phyloP scores from a whole-genome alignment of 2,329 filamentous ascomycete species.

The Alternaria longipes region DNA sequence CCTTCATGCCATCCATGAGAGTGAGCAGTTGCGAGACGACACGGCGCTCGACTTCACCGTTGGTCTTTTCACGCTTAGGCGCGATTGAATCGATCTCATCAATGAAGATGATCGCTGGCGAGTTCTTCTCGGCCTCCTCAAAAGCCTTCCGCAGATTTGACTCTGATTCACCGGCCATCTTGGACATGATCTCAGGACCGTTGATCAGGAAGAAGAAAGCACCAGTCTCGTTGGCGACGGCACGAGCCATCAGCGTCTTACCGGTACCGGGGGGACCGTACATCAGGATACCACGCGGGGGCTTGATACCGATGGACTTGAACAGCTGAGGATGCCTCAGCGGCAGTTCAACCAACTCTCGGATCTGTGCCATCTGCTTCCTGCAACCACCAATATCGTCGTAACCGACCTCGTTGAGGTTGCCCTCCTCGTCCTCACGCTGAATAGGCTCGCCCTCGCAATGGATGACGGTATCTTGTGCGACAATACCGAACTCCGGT shows the following conservation, averaged over 20 bases:
- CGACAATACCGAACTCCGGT: slow-evolving; percentile 97
- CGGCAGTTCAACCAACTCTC: slow-evolving; percentile 96
- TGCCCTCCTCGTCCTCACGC: slow-evolving; percentile 98
- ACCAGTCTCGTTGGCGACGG: slow-evolving; percentile 97
- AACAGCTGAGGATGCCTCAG: slow-evolving; percentile 97
- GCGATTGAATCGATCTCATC: slow-evolving; percentile 99
- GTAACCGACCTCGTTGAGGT: slow-evolving; percentile 98
- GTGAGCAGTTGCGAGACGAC: slow-evolving; percentile 97
- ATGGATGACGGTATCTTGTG: slow-evolving; percentile 98
- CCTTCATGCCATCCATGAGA: slow-evolving; percentile 99
- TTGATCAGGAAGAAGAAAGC: slow-evolving; percentile 99
- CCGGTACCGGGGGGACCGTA: slow-evolving; percentile 94
- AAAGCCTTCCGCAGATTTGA: slow-evolving; percentile 99
- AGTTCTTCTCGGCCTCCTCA: slow-evolving; percentile 99
- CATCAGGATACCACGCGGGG: slow-evolving; percentile 95
- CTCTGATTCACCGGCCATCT: slow-evolving; percentile 99
- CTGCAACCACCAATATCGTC: slow-evolving; percentile 99
- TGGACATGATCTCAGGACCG: slow-evolving; percentile 99
- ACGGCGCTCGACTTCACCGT: slow-evolving; percentile 97
- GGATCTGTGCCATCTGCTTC: slow-evolving; percentile 99
- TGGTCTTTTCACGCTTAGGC: slow-evolving; percentile 99
- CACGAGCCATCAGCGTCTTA: slow-evolving; percentile 99
- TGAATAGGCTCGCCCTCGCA: slow-evolving; percentile 97
- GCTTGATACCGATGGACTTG: slow-evolving; percentile 99
- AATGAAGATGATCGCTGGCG: slow-evolving; percentile 98